phyloP scores from a whole-genome alignment of 768 basidiomycete species.

The Fomitopsis serialis region DNA sequence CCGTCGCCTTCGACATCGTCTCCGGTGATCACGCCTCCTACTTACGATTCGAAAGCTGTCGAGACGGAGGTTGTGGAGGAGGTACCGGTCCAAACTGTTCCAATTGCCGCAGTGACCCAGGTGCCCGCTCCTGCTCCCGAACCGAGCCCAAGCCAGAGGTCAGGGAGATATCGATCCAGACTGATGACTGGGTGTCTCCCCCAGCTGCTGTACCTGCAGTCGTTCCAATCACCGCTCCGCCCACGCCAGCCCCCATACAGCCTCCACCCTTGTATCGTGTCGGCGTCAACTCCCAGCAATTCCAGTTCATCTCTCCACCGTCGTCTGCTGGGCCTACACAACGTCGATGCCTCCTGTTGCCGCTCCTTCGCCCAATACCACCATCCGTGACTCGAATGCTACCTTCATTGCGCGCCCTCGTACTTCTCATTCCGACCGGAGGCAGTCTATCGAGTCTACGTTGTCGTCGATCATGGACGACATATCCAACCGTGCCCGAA shows the following conservation, averaged over 20 bases:
- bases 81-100: slow-evolving; percentile 8
- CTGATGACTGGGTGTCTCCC: slow-evolving; percentile 64
- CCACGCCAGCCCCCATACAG: slow-evolving; percentile 23
- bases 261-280: slow-evolving; percentile 47
- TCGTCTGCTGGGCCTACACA: slow-evolving; percentile 34
- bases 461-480: slow-evolving; percentile 49
- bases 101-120: slow-evolving; percentile 8
- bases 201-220: slow-evolving; percentile 28
- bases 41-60: slow-evolving; percentile 48
- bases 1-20: slow-evolving; percentile 5
- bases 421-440: slow-evolving; percentile 51
- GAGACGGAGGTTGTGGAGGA: slow-evolving; percentile 20
- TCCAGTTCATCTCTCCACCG: slow-evolving; percentile 54
- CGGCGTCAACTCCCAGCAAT: slow-evolving; percentile 57
- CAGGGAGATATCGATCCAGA: slow-evolving; percentile 76
- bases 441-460: slow-evolving; percentile 70
- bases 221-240: slow-evolving; percentile 16
- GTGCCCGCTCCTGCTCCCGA: slow-evolving; percentile 24
- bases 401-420: slow-evolving; percentile 44
- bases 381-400: slow-evolving; percentile 47
- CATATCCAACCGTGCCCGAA: slow-evolving; percentile 47
- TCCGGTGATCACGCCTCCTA: slow-evolving; percentile 23
- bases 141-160: slow-evolving; percentile 52
- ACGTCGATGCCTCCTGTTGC: slow-evolving; percentile 29
- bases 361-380: slow-evolving; percentile 34